Evolutionary conservation across 2,329 filamentous ascomycete species (phyloP), one percentile per base, ranked within the genome.

Genomic region (Lasiodiplodia hormozganensis): DNA sequence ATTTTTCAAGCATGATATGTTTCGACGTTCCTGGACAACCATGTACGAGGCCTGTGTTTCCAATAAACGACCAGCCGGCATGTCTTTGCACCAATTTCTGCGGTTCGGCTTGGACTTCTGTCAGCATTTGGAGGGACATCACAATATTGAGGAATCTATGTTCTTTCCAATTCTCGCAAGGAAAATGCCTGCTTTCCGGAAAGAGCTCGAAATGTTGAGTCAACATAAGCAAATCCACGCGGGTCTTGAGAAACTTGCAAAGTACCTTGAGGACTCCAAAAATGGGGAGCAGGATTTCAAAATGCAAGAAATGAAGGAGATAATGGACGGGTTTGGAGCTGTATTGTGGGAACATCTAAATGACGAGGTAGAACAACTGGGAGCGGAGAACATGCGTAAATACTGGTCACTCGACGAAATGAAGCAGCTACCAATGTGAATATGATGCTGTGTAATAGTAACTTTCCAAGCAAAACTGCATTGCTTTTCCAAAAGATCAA

Each of bases 271-370:
- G 38, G 81, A 79, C 56, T 93, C 90, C 65, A 84, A 82, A 69
- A 80, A 77, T 14, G 88, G 92, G 1, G 89, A 94, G 82, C 82
- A 77, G 70, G 87, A 89, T 71, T 71, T 89, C 73, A 77, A 84
- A 60, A 72, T 87, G 74, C 75, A 78, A 5, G 53, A 88, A 74
- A 77, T 97, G 77, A 90, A 89, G 81, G 82, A 79, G 47, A 85
- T 92, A 74, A 90, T 97, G 89, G 92, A 96, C 78, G 79, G 79
- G 4, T 97, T 94, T 87, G 92, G 92, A 12, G 83, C 84, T 11
- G 92, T 97, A 70, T 78, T 97, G 62, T 95, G 93, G 92, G 83
- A 82, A 75, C 94, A 97, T 84, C 82, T 97, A 70, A 92, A 96
- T 74, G 90, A 94, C 73, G 94, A 97, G 84, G 93, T 97, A 7